phyloP scores from a whole-genome alignment of 2,329 filamentous ascomycete genomes.

The Amesomyces nigricolor region DNA sequence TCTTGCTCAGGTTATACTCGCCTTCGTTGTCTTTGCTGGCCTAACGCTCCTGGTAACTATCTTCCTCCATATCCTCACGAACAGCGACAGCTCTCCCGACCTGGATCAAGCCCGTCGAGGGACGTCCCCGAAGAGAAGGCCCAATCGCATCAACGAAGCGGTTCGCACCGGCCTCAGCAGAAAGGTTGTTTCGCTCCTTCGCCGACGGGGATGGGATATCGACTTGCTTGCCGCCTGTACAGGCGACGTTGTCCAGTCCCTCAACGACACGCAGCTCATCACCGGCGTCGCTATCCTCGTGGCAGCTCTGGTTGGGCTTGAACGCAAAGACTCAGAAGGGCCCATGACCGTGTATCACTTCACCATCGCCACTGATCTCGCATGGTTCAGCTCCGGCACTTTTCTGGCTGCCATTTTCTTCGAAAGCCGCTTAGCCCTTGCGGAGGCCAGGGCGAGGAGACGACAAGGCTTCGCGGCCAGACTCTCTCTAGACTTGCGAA shows the following conservation, averaged over 20 bases:
- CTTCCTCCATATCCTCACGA: conserved; percentile 2
- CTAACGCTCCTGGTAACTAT: conserved; percentile 1
- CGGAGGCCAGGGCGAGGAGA: too few species aligned
- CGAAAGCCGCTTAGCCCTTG: too few species aligned
- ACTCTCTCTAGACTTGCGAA: too few species aligned
- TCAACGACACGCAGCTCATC: conserved; percentile 27
- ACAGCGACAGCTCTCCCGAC: not conserved
- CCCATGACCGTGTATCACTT: conserved; percentile 26
- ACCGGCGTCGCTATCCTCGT: conserved; percentile 23
- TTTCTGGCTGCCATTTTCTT: conserved; percentile 21
- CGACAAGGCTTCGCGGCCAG: too few species aligned
- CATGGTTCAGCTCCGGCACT: conserved; percentile 25
- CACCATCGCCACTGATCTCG: conserved; percentile 25
- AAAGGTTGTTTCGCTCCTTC: not conserved
- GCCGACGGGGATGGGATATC: not conserved
- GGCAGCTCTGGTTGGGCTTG: conserved; percentile 17
- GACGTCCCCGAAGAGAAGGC: too few species aligned
- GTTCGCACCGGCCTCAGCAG: too few species aligned
- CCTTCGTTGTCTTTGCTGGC: not conserved
- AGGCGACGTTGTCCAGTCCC: conserved; percentile 23
- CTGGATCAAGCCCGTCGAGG: not conserved
- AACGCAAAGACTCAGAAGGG: conserved; percentile 3
- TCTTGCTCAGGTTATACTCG: not conserved
- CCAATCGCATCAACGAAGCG: too few species aligned
- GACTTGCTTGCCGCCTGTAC: conserved; percentile 1